Conservation (phyloP, 768 basidiomycete genomes). For the Calocybe gangraenosa region DNA sequence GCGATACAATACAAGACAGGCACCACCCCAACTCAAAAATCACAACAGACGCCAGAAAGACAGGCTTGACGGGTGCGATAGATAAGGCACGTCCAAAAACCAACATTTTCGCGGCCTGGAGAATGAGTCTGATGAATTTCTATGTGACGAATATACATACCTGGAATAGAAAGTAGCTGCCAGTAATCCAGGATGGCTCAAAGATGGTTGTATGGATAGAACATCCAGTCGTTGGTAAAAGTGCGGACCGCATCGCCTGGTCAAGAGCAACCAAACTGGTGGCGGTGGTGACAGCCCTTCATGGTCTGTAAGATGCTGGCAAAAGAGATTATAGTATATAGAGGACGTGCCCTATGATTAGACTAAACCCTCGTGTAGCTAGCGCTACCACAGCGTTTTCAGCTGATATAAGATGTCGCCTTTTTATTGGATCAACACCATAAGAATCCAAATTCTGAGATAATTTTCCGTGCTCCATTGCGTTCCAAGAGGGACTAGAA, state of each 20-base stretch:
- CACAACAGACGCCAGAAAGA: slow-evolving; percentile 13
- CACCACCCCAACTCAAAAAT: slow-evolving; percentile 20
- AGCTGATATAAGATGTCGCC: too few relatives aligned
- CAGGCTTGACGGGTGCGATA: slow-evolving; percentile 15
- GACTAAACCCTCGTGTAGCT: too few relatives aligned
- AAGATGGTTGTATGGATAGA: slow-evolving; percentile 18
- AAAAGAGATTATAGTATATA: too few relatives aligned
- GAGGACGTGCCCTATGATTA: too few relatives aligned
- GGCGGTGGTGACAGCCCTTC: slow-evolving; percentile 13
- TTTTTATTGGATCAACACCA: too few relatives aligned
- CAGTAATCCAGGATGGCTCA: slow-evolving; percentile 19
- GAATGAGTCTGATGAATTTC: neutral
- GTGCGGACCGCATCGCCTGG: slow-evolving; percentile 22
- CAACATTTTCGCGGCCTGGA: slow-evolving; percentile 11
- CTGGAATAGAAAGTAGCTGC: slow-evolving; percentile 15
- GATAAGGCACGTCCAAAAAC: slow-evolving; percentile 14
- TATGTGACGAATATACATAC: neutral
- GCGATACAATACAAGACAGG: slow-evolving; percentile 34
- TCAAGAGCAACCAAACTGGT: slow-evolving; percentile 20
- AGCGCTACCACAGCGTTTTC: too few relatives aligned
- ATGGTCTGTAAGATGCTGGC: too few relatives aligned
- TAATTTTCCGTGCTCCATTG: too few relatives aligned
- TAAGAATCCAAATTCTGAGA: too few relatives aligned
- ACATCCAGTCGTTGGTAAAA: slow-evolving; percentile 20
- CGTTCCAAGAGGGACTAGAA: too few relatives aligned